Base-by-base conservation (phyloP, 129 eudicot genomes). In the Chrysanthemum seticuspe region DNA sequence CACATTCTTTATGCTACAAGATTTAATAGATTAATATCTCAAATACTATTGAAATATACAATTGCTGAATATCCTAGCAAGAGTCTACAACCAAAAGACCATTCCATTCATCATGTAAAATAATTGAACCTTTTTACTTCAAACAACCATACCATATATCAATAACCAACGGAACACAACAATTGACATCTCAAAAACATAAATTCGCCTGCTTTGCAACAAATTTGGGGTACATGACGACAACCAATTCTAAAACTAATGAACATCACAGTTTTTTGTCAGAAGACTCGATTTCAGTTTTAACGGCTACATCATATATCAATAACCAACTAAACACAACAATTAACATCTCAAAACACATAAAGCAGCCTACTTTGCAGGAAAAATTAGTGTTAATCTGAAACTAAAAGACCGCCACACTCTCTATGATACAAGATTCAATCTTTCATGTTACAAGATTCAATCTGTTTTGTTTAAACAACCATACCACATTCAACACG, bases 201-300 rank as follows among this genome's bases (percentile, higher is more conserved):
- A 40, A 40, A 7, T 6, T 7, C 2, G 47, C 10, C 47, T 40
- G 8, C 75, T 84, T 91, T 5, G 96, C 92, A 10, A 85, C 88
- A 56, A 91, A 83, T 6, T 7, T 0, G 6, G 47, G 47, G 7
- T 0, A 29, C 4, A 29, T 29, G 34, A 4, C 34, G 5, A 29
- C 34, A 29, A 29, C 4, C 34, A 29, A 29, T 4, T 29, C 34
- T 29, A 4, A 3, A 29, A 29, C 34, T 29, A 29, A 29, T 29
- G 34, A 29, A 4, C 5, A 29, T 29, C 34, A 29, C 34, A 29
- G 4, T 29, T 29, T 29, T 29, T 29, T 0, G 34, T 29, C 3
- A 29, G 5, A 29, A 0, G 34, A 29, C 34, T 29, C 34, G 0
- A 29, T 29, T 25, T 50, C 40, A 68, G 40, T 13, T 21, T 21